Evolutionary conservation across 352 stramenopile species (phyloP).

Genomic region (Phytophthora citricola): DNA sequence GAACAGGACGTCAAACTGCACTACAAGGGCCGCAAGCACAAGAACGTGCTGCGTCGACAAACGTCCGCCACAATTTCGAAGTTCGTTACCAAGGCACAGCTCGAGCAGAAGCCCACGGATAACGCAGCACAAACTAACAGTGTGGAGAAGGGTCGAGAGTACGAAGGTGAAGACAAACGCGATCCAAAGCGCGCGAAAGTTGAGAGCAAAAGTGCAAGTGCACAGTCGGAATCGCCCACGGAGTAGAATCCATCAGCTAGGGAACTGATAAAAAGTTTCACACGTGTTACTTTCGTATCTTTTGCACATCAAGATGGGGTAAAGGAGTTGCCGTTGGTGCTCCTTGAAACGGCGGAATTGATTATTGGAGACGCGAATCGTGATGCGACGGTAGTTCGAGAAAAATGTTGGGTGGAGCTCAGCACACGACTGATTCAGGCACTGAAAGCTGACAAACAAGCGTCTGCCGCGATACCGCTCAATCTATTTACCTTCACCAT

Average conservation of each 20-base stretch:
- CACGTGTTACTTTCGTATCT: too few relatives aligned
- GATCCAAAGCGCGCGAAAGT: slow-evolving; percentile 40
- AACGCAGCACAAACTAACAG: not conserved
- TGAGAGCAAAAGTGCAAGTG: slow-evolving; percentile 11
- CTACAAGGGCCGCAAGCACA: slow-evolving; percentile 84
- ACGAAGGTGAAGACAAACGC: slow-evolving; percentile 29
- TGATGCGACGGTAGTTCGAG: slow-evolving; percentile 17
- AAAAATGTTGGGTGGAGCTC: not conserved
- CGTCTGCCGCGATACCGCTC: too few relatives aligned
- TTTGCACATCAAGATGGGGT: too few relatives aligned
- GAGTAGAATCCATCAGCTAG: slow-evolving; percentile 9
- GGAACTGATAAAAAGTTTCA: not conserved
- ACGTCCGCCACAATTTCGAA: slow-evolving; percentile 62
- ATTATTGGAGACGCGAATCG: slow-evolving; percentile 18
- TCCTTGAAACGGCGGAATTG: not conserved
- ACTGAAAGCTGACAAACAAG: slow-evolving; percentile 6
- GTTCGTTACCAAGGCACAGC: slow-evolving; percentile 40
- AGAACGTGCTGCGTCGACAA: slow-evolving; percentile 70
- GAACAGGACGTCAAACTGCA: slow-evolving; percentile 80
- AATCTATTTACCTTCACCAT: too few relatives aligned
- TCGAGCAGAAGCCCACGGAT: slow-evolving; percentile 13
- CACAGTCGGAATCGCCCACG: slow-evolving; percentile 12
- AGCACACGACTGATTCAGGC: not conserved
- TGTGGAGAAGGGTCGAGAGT: slow-evolving; percentile 4
- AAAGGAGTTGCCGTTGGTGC: too few relatives aligned